Conservation (phyloP, 2,329 filamentous ascomycete genomes). For the Colletotrichum chrysophilum region DNA sequence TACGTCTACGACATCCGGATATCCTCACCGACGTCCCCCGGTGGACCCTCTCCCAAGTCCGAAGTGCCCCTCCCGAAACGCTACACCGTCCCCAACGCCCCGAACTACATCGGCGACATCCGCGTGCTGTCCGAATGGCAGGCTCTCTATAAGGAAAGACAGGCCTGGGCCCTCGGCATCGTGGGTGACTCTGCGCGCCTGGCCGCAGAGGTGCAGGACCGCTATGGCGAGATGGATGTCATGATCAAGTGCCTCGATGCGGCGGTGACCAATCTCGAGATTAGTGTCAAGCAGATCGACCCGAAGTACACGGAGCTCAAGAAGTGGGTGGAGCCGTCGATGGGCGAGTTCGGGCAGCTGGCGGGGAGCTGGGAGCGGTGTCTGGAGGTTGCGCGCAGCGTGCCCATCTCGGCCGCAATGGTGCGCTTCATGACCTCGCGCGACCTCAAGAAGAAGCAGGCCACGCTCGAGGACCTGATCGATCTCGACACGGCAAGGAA, state of each 20-base stretch:
- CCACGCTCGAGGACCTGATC: slow-evolving; percentile 77
- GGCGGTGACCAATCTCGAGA: slow-evolving; percentile 83
- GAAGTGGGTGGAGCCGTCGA: slow-evolving; percentile 71
- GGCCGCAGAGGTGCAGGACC: slow-evolving; percentile 64
- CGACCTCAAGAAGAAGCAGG: slow-evolving; percentile 49
- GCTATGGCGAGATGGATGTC: slow-evolving; percentile 75
- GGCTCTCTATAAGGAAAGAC: slow-evolving; percentile 79
- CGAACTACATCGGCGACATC: slow-evolving; percentile 83
- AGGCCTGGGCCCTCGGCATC: slow-evolving; percentile 77
- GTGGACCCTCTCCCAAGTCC: slow-evolving; percentile 46
- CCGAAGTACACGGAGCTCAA: slow-evolving; percentile 74
- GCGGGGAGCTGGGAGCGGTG: slow-evolving; percentile 72
- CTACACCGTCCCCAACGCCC: slow-evolving; percentile 68
- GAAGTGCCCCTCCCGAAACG: slow-evolving; percentile 57
- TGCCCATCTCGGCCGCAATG: slow-evolving; percentile 71
- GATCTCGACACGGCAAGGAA: slow-evolving; percentile 75
- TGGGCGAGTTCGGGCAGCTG: slow-evolving; percentile 70
- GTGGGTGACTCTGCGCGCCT: slow-evolving; percentile 73
- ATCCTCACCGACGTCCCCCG: slow-evolving; percentile 61
- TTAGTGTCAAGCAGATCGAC: slow-evolving; percentile 74
- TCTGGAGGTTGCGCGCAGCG: slow-evolving; percentile 66
- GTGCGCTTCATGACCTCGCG: slow-evolving; percentile 65
- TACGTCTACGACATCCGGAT: slow-evolving; percentile 90
- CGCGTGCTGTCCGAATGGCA: slow-evolving; percentile 89
- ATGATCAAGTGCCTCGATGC: slow-evolving; percentile 83